These are phyloP conservation scores for Epichloe elymi DNA, from an alignment of 2,329 filamentous ascomycete genomes.

Conservation along the genomic window DNA sequence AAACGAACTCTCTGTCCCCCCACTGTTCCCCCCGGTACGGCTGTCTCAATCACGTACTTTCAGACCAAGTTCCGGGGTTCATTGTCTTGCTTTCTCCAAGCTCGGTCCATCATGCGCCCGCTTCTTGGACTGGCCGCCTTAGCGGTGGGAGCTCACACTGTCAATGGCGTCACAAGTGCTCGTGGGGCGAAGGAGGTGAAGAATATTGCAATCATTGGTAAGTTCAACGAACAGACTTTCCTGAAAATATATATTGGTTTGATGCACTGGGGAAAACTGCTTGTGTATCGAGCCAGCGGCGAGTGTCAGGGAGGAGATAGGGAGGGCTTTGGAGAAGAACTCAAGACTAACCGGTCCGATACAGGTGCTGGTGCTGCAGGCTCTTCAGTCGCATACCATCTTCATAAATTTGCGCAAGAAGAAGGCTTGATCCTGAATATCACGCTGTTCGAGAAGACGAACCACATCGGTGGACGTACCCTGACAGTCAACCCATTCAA, in stretches of 20 bases:
- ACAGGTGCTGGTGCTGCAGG: slow-evolving; percentile 81
- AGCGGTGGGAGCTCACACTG: slow-evolving; percentile 8
- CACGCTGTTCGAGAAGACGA: slow-evolving; percentile 72
- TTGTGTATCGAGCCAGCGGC: too few species aligned
- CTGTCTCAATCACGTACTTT: too few species aligned
- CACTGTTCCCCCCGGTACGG: too few species aligned
- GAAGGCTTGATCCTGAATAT: slow-evolving; percentile 56
- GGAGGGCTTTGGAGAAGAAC: too few species aligned
- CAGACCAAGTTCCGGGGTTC: too few species aligned
- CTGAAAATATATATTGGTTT: too few species aligned
- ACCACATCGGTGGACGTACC: slow-evolving; percentile 71
- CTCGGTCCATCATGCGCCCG: slow-evolving; percentile 2
- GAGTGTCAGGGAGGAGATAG: too few species aligned
- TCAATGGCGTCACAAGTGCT: slow-evolving; percentile 5
- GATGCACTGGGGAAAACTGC: too few species aligned
- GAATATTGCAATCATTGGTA: slow-evolving; percentile 25
- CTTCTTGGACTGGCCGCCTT: slow-evolving; percentile 5
- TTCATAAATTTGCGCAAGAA: slow-evolving; percentile 55
- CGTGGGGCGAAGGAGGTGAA: slow-evolving; percentile 11
- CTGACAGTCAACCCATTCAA: slow-evolving; percentile 71
- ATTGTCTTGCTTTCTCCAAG: too few species aligned
- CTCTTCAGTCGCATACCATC: slow-evolving; percentile 72
- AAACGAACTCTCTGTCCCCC: too few species aligned
- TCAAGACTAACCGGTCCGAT: neutral
- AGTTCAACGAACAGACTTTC: slow-evolving; percentile 6